phyloP scores from a whole-genome alignment of 2,329 filamentous ascomycete species.

The Claviceps humidiphila region DNA sequence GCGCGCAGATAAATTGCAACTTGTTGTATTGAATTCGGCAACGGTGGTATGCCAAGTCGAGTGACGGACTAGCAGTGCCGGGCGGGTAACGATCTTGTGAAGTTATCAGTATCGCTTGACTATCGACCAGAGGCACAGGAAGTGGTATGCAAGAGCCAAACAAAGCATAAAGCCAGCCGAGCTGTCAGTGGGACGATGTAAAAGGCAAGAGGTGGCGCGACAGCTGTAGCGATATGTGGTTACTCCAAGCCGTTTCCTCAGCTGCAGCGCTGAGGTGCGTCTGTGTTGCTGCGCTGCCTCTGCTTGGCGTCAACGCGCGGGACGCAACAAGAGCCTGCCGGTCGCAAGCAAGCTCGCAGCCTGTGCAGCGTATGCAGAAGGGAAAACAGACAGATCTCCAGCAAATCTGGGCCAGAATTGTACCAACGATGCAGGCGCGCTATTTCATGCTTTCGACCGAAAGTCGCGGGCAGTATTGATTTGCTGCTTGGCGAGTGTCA shows the following conservation, averaged over 20 bases:
- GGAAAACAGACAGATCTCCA: constrained; percentile 6
- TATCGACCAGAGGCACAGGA: not conserved
- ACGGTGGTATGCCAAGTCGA: not conserved
- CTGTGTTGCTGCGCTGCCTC: constrained; percentile 2
- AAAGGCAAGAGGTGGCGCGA: constrained; percentile 1
- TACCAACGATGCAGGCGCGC: constrained; percentile 23
- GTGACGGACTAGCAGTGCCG: not conserved
- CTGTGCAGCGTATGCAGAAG: constrained; percentile 1
- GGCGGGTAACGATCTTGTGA: not conserved
- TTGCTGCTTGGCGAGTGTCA: constrained; percentile 19
- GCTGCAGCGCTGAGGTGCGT: constrained; percentile 3
- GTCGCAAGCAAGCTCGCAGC: not conserved
- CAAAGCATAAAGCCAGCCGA: not conserved
- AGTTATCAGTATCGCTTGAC: not conserved
- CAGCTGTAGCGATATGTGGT: not conserved
- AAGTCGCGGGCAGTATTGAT: constrained; percentile 15
- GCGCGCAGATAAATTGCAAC: not conserved
- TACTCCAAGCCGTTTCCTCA: constrained; percentile 2
- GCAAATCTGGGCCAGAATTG: constrained; percentile 11
- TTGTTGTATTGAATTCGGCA: constrained; percentile 3
- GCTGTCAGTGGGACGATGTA: not conserved
- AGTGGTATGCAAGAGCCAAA: not conserved
- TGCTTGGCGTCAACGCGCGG: constrained; percentile 2
- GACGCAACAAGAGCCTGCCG: constrained; percentile 1
- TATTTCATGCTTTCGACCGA: constrained; percentile 30